phyloP scores from a whole-genome alignment of 768 basidiomycete species.

The Termitomyces sp. region DNA sequence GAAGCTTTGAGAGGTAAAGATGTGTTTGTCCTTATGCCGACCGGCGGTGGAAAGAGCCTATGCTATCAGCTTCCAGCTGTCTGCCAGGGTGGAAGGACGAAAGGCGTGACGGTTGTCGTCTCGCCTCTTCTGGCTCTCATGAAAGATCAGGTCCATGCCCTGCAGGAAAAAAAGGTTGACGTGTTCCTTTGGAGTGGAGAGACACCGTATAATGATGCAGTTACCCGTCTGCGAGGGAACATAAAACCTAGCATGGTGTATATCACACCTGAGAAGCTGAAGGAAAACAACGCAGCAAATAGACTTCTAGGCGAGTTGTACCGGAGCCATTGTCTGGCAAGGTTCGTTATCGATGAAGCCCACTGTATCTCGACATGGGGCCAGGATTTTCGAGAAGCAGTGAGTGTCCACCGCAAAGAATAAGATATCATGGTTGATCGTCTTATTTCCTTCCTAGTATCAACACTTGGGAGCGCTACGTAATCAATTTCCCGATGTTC shows the following conservation, averaged over 20 bases:
- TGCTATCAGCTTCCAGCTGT: conserved; percentile 92
- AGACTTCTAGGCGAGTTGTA: conserved; percentile 60
- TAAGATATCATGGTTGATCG: not conserved
- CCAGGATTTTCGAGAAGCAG: conserved; percentile 85
- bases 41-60: conserved; percentile 89
- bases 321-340: conserved; percentile 56
- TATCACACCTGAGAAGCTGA: conserved; percentile 88
- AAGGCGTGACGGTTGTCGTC: conserved; percentile 86
- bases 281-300: conserved; percentile 56
- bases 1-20: conserved; percentile 79
- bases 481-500: conserved; percentile 70
- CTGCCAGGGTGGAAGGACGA: conserved; percentile 65
- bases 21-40: conserved; percentile 95
- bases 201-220: conserved; percentile 37
- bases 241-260: conserved; percentile 73
- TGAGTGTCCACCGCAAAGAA: conserved; percentile 32
- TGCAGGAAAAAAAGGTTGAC: conserved; percentile 63
- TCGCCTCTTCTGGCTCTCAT: conserved; percentile 89
- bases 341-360: conserved; percentile 96
- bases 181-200: conserved; percentile 71
- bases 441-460: conserved; percentile 49
- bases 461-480: conserved; percentile 66
- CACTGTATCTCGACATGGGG: conserved; percentile 97
- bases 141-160: conserved; percentile 77
- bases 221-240: conserved; percentile 41